Evolutionary conservation across 106 monocot species (phyloP), one percentile per base, ranked within the genome.

Genomic region (Allium sativum): DNA sequence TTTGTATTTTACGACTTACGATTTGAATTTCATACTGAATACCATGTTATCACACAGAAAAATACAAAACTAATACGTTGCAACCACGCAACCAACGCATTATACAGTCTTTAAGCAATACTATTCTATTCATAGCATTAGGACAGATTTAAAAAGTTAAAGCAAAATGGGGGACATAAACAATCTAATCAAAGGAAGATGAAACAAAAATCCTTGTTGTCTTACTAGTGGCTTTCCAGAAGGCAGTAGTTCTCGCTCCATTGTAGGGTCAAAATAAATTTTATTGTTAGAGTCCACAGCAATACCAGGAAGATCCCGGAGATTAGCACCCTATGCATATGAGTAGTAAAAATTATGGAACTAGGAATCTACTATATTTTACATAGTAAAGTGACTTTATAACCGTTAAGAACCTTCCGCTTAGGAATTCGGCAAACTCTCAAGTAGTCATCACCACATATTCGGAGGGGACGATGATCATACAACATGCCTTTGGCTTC

Each of bases 221-320:
- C 13, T 66, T 81, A 94, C 93, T 74, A 94, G 71, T 56, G 83
- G 83, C 55, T 57, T 83, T 14, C 89, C 89, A 66, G 86, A 89
- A 58, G 89, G 79, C 52, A 94, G 74, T 12, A 81, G 43, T 55
- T 64, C 67, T 22, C 76, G 70, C 10, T 94, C 63, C 66, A 74
- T 68, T 62, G 62, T 74, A 48, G 83, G 84, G 42, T 94, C 89
- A 62, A 80, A 66, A 16, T 62, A 61, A 65, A 63, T 80, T 53
- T 57, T 74, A 65, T 90, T 90, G 53, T 89, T 78, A 48, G 79
- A 40, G 22, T 69, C 70, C 66, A 94, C 74, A 65, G 83, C 46
- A 45, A 94, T 68, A 56, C 93, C 93, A 44, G 86, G 81, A 41
- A 94, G 89, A 62, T 94, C 89, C 61, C 89, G 80, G 62, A 81